Evolutionary conservation across 2,329 filamentous ascomycete species (phyloP), one percentile per base, ranked within the genome.

Genomic region (Dothideomycetidae sp.): DNA sequence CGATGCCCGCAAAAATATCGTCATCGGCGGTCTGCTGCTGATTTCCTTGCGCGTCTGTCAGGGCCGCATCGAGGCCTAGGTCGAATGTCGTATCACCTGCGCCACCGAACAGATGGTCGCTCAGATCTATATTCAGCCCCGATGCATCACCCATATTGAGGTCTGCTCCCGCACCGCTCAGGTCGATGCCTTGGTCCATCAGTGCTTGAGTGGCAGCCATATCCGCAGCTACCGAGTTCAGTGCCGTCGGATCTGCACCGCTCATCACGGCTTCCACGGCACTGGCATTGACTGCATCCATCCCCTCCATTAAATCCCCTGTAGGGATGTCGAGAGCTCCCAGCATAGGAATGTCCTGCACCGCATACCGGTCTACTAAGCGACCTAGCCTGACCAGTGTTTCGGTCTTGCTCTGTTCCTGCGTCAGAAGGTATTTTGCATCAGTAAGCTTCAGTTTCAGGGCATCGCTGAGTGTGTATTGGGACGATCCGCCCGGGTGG

Each of bases 341-440:
- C 18, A 80, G 67, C 50, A 78, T 75, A n/a, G 69, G 66, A 54
- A 82, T 75, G 9, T 38, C 36, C 16, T 32, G 21, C 9, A 81
- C 75, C 18, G 51, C 44, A 31, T 58, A 54, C 2, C 49, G 45
- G 31, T 55, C 51, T 2, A 57, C 52, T n/a, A 48, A 43, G 11
- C 53, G 45, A 13, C 43, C 42, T 3, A 58, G 45, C 2, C 50
- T 49, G 2, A 58, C 47, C 2, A 57, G 41, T 31, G 71, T 58
- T 12, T 61, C 56, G 40, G 70, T 77, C 30, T 70, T 66, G 43
- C 75, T 70, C 0, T 71, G 70, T 41, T 73, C 67, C 36, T 61
- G 56, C 46, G 69, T 68, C 23, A 83, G 63, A 23, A 71, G 67
- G 33, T 74, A 70, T 3, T 73, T 70, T 1, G 46, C 40, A 26